A percentile compares a stretch with the other conserved stretches of the same genome.
Conservation (phyloP, 768 basidiomycete species). For the Porphyrellus cyaneotinctus region DNA sequence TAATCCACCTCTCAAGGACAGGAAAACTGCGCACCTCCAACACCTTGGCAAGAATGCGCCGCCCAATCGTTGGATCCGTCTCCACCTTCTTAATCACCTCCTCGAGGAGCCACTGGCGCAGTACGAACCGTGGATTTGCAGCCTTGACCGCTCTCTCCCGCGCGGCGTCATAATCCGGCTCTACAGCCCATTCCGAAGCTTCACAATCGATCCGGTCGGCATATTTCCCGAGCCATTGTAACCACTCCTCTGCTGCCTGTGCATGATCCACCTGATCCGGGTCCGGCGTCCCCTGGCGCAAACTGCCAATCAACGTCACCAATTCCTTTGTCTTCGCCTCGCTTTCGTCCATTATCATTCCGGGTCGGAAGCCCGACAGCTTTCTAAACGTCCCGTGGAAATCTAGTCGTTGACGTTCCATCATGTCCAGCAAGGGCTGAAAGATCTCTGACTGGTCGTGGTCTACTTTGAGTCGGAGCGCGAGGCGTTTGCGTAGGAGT, state of each 20-base stretch:
- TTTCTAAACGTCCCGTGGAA: conserved; percentile 83
- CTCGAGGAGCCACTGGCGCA: conserved; percentile 95
- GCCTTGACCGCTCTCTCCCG: conserved; percentile 47
- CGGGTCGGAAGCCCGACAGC: conserved; percentile 59
- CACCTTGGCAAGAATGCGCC: conserved; percentile 71
- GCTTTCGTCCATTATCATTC: conserved; percentile 19
- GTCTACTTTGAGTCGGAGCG: conserved; percentile 51
- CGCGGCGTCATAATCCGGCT: conserved; percentile 40
- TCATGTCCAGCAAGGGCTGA: conserved; percentile 66
- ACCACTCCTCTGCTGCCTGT: conserved; percentile 49
- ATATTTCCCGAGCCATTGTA: conserved; percentile 62
- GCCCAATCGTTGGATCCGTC: conserved; percentile 56
- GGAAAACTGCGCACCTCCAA: conserved; percentile 53
- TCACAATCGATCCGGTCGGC: conserved; percentile 55
- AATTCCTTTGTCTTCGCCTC: conserved; percentile 20
- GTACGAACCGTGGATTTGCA: conserved; percentile 86
- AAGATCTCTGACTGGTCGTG: conserved; percentile 60
- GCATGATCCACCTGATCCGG: conserved; percentile 41
- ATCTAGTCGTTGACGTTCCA: conserved; percentile 76
- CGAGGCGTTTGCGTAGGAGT: conserved; percentile 81
- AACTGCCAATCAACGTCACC: conserved; percentile 39
- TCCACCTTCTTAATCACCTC: conserved; percentile 83
- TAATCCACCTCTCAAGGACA: neutral
- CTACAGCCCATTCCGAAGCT: conserved; percentile 41
- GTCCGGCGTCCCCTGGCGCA: conserved; percentile 49